Evolutionary conservation across 2,329 filamentous ascomycete species (phyloP).

Genomic region (Colletotrichum orbiculare): DNA sequence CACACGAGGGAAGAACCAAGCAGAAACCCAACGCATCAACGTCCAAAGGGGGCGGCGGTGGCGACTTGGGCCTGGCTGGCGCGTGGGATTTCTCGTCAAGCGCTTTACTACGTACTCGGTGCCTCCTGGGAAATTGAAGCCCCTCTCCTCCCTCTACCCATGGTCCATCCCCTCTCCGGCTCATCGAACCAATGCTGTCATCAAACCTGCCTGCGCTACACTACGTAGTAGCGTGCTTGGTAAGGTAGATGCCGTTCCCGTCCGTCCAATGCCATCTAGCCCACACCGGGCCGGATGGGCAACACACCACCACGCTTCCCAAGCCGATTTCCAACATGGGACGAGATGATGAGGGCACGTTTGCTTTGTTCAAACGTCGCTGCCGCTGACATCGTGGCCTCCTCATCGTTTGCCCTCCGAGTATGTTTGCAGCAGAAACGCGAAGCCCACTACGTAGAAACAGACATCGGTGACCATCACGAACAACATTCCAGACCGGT

Average conservation of each 20-base stretch:
- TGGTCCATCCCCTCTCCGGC: slow-evolving; percentile 1
- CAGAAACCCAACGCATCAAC: too few species aligned
- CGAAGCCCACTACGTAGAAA: too few species aligned
- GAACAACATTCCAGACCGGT: slow-evolving; percentile 26
- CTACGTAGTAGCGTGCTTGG: too few species aligned
- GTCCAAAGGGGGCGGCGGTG: too few species aligned
- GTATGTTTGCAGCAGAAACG: too few species aligned
- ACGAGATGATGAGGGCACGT: too few species aligned
- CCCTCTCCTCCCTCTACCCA: not conserved
- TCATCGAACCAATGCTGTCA: slow-evolving; percentile 7
- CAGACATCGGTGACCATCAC: too few species aligned
- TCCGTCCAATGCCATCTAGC: slow-evolving; percentile 1
- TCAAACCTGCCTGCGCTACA: not conserved
- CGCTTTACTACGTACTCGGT: too few species aligned
- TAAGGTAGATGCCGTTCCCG: not conserved
- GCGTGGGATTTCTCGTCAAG: not conserved
- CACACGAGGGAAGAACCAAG: too few species aligned
- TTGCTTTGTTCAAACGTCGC: too few species aligned
- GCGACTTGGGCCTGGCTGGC: not conserved
- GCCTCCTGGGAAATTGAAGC: slow-evolving; percentile 17
- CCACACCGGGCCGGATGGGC: not conserved
- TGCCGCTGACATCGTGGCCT: too few species aligned
- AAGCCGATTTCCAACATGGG: not conserved
- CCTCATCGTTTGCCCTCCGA: too few species aligned
- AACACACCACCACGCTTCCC: not conserved